Evolutionary conservation across 202 grass and related monocot genomes (phyloP), one percentile per base, ranked within the genome.

Genomic region (Bolboschoenoplectus hybrid): DNA sequence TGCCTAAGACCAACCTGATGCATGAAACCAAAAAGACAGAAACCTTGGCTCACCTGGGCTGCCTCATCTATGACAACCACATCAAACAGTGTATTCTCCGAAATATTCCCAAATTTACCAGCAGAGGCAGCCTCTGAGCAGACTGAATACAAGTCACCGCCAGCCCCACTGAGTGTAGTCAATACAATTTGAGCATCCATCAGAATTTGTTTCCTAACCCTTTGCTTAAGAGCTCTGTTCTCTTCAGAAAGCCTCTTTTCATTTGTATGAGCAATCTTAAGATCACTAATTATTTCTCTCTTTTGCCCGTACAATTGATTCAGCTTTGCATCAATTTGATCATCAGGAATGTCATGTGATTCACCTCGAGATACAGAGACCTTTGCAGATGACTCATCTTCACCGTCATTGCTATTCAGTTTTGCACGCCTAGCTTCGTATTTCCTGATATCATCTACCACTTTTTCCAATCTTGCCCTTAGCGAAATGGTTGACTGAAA

Each of bases 31-130:
- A 39, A 69, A 80, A 40, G 53, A 26, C 16, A 38, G 49, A 65
- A 44, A 88, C 10, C 53, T 41, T 41, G 57, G 51, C 62, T 83
- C 72, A 92, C 94, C 89, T 94, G 93, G 26, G 96, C 96, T 75
- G 96, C 96, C 89, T 98, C 96, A 86, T 98, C 96, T 80, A 98
- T 94, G 67, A 98, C 74, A 84, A 98, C 96, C 89, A 94, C 89
- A 85, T 98, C 96, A 74, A 98, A 98, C 80, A 98, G 84, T 76
- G 85, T 86, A 90, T 98, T 89, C 88, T 95, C 93, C 16, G 91
- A 94, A 89, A 95, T 86, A 58, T 87, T 92, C 64, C 87, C 90
- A 86, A 89, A 94, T 95, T 90, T 95, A 84, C 86, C 91, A 83
- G 63, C 74, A 47, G 91, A 95, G 88, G 93, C 86, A 77, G 89